Base-by-base conservation (phyloP, 2,329 filamentous ascomycete genomes). In the Stylonectria norvegica region DNA sequence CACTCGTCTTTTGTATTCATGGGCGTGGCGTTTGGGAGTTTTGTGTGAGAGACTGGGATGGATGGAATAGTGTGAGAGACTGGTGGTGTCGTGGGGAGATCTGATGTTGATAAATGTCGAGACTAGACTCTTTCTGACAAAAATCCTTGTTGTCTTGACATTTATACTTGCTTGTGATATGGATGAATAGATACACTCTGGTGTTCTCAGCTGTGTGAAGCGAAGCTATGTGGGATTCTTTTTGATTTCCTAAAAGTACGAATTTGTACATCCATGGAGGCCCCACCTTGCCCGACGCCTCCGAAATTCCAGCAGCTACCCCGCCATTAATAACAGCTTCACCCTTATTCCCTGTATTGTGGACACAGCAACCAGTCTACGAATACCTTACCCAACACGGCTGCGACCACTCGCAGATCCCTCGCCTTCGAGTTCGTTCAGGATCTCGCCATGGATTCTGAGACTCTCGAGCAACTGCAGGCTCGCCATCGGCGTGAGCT, bases 401-500 rank as follows among this genome's bases (percentile, higher is more conserved):
- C n/a, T n/a, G n/a, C n/a, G n/a, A n/a, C n/a, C 22, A 8, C 22
- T 25, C 22, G 22, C 22, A 12, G 22, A 7, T 25, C 22, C 8
- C 12, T 12, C 22, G 7, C 22, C 12, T 15, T 30, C 10, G 28
- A 14, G 15, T 15, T 12, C 28, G 10, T 30, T 16, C 14, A 10
- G 28, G 14, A 30, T 30, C 14, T 15, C 15, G 45, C 20, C 36
- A 62, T 64, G 60, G 63, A 62, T 20, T 16, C 49, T 31, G 76
- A 80, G 59, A 68, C 73, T 8, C 79, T 93, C 66, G 90, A 96
- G 45, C 82, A 86, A 47, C 69, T 93, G 40, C 83, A 88, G 55
- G 71, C 81, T 25, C 85, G 83, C 33, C 93, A 98, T 63, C 83
- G 88, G 56, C 93, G 88, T 65, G 91, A 98, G 68, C 82, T 86